Evolutionary conservation across 2,329 filamentous ascomycete species (phyloP).

Genomic region (Trichoderma asperellum): DNA sequence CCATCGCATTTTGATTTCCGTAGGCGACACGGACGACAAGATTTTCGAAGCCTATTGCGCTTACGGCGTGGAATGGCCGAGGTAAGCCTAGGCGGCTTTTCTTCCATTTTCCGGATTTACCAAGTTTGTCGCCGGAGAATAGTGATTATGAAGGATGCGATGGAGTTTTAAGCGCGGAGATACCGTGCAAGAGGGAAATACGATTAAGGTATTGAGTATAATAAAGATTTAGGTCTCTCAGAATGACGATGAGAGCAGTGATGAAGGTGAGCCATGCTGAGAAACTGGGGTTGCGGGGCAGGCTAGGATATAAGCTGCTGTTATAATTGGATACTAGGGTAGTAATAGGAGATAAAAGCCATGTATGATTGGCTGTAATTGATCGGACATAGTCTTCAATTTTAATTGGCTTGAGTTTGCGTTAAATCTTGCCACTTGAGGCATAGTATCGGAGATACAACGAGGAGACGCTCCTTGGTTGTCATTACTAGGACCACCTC

Average conservation of each 20-base stretch:
- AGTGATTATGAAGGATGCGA: not conserved
- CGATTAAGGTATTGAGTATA: not conserved
- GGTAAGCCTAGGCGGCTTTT: not conserved
- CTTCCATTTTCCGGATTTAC: slow-evolving; percentile 1
- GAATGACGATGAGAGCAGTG: not conserved
- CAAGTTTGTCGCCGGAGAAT: not conserved
- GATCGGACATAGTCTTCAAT: not conserved
- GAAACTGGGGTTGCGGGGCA: not conserved
- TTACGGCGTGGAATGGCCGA: slow-evolving; percentile 12
- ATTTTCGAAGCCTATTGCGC: slow-evolving; percentile 6
- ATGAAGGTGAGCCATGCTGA: not conserved
- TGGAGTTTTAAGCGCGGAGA: not conserved
- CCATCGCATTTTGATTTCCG: slow-evolving; percentile 22
- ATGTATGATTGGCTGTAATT: not conserved
- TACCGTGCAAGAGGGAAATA: not conserved
- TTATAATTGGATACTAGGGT: not conserved
- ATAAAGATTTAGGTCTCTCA: not conserved
- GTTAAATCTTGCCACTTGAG: not conserved
- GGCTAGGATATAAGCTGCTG: slow-evolving; percentile 1
- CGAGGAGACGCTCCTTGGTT: not conserved
- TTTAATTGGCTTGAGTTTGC: not conserved
- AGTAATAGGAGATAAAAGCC: not conserved
- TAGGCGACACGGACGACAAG: slow-evolving; percentile 9
- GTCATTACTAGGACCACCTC: not conserved
- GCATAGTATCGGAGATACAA: not conserved